Evolutionary conservation across 2,329 filamentous ascomycete genomes (phyloP).

Genomic region (Nigrograna mackinnonii): DNA sequence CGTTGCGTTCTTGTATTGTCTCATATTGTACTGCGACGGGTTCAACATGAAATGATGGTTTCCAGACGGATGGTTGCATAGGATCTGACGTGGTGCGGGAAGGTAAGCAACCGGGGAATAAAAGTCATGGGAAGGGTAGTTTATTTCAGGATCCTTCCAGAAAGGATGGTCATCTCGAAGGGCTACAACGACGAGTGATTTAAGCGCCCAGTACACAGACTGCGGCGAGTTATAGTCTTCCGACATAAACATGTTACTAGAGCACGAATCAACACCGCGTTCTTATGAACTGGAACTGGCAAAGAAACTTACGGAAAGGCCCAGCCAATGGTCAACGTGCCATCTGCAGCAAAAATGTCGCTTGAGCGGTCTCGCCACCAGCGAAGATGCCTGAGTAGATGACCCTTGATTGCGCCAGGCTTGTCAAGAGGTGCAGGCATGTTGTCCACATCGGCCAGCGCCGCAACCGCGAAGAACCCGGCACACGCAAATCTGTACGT

Average conservation of each 20-base stretch:
- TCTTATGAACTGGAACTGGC: no score
- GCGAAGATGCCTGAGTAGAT: conserved; percentile 1
- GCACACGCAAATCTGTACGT: conserved; percentile 2
- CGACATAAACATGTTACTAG: not conserved
- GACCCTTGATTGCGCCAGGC: not conserved
- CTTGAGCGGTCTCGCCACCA: conserved; percentile 1
- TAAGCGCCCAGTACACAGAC: conserved; percentile 1
- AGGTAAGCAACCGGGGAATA: not conserved
- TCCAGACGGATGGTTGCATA: conserved; percentile 1
- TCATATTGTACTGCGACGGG: not conserved
- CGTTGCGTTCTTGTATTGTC: not conserved
- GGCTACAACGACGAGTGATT: not conserved
- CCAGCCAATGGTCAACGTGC: conserved; percentile 1
- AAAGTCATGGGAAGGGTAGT: not conserved
- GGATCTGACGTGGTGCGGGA: not conserved
- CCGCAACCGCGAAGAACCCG: not conserved
- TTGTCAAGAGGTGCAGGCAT: not conserved
- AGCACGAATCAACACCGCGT: not conserved
- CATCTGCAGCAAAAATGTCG: conserved; percentile 1
- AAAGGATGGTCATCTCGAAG: not conserved
- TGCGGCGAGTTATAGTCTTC: conserved; percentile 2
- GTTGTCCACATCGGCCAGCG: not conserved
- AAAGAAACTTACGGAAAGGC: not conserved
- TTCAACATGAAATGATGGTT: conserved; percentile 1
- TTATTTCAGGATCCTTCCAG: not conserved